A percentile compares a stretch with the other conserved stretches of the same genome.
phyloP scores from a whole-genome alignment of 2,329 filamentous ascomycete genomes.

The Trichoderma sp. region DNA sequence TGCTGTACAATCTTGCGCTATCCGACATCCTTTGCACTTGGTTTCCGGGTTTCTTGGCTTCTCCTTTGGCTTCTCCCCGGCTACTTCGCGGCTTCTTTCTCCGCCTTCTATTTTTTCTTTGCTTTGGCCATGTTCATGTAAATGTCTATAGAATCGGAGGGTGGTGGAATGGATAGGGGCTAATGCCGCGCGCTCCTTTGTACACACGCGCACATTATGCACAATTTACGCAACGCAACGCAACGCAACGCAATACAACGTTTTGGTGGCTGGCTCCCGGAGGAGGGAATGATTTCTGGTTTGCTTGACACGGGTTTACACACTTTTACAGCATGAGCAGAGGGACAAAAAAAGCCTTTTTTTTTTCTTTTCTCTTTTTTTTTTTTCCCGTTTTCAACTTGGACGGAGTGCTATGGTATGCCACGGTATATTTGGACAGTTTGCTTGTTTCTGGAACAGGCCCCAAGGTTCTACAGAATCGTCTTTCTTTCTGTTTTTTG shows the following conservation, averaged over 20 bases:
- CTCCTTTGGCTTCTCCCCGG: background rate
- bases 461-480: background rate
- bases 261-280: background rate
- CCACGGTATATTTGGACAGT: slow-evolving; percentile 14
- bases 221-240: slow-evolving; percentile 9
- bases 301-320: background rate
- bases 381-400: background rate
- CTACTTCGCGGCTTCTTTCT: background rate
- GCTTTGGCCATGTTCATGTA: slow-evolving; percentile 2
- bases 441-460: background rate
- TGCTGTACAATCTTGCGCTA: slow-evolving; percentile 11
- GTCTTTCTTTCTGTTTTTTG: background rate
- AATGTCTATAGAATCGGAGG: slow-evolving; percentile 16
- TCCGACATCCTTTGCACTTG: background rate
- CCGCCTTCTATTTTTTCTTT: background rate
- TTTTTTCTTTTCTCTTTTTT: background rate
- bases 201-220: slow-evolving; percentile 15
- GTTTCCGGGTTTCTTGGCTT: background rate
- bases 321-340: background rate
- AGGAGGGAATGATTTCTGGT: background rate
- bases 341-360: background rate
- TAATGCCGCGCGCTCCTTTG: background rate
- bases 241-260: slow-evolving; percentile 4
- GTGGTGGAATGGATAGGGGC: background rate
- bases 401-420: slow-evolving; percentile 12